Percentiles rank a stretch among this genome's conserved stretches.
Evolutionary conservation across 2,329 filamentous ascomycete species (phyloP).

Genomic region (Davidsoniella australis): DNA sequence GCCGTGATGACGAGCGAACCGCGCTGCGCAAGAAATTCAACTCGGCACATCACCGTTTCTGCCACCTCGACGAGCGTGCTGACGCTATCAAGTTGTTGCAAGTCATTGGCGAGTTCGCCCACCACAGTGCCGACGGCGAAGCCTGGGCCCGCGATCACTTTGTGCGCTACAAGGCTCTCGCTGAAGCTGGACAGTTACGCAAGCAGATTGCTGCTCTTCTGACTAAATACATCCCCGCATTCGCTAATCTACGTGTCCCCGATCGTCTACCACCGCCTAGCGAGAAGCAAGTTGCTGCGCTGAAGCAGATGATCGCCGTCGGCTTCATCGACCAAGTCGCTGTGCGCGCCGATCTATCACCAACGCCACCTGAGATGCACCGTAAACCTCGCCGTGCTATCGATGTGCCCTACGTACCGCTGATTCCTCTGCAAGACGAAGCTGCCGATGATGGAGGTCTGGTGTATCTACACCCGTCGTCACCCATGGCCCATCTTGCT

Average conservation of each 20-base stretch:
- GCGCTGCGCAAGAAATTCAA: conserved; percentile 45
- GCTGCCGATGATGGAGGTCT: conserved; percentile 28
- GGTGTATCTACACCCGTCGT: conserved; percentile 79
- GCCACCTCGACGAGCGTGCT: conserved; percentile 61
- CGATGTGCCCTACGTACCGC: conserved; percentile 78
- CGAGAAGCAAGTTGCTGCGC: conserved; percentile 52
- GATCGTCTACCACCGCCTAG: conserved; percentile 42
- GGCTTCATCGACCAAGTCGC: conserved; percentile 92
- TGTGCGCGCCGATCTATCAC: conserved; percentile 74
- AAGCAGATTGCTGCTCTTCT: conserved; percentile 70
- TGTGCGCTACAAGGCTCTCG: conserved; percentile 71
- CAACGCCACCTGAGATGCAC: conserved; percentile 42
- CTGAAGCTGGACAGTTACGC: conserved; percentile 70
- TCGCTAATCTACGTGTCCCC: conserved; percentile 35
- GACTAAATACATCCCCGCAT: conserved; percentile 34
- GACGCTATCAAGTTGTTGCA: conserved; percentile 86
- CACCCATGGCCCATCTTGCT: conserved; percentile 54
- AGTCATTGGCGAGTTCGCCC: conserved; percentile 72
- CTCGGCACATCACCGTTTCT: conserved; percentile 60
- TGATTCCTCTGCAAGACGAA: conserved; percentile 45
- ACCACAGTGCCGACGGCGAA: conserved; percentile 41
- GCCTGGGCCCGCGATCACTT: conserved; percentile 70
- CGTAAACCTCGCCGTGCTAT: conserved; percentile 56
- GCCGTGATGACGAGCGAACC: conserved; percentile 53
- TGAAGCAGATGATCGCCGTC: conserved; percentile 82